Conservation (phyloP, 805 yeast genomes). For the Yamadazyma tumulicola region DNA sequence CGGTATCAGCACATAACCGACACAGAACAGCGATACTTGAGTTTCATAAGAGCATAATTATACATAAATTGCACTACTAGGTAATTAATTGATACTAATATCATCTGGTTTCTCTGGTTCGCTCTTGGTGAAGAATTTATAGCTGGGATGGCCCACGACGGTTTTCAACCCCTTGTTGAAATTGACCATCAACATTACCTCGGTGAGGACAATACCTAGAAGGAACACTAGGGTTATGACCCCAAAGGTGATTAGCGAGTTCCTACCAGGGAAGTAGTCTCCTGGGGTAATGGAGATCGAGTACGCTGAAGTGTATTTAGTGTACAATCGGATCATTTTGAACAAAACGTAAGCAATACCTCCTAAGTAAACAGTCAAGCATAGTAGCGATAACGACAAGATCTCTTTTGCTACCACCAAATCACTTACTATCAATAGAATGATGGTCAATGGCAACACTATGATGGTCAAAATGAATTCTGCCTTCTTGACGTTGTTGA, state of each 20-base stretch:
- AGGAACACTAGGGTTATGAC: constrained; percentile 38
- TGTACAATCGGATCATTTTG: constrained; percentile 44
- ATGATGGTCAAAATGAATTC: constrained; percentile 47
- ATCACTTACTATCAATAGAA: constrained; percentile 34
- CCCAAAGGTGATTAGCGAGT: constrained; percentile 43
- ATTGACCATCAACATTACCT: constrained; percentile 13
- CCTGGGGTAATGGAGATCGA: constrained; percentile 26
- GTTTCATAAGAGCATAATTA: constrained; percentile 3
- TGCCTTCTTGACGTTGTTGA: constrained; percentile 28
- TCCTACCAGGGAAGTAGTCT: constrained; percentile 42
- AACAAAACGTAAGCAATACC: constrained; percentile 46
- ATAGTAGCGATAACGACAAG: constrained; percentile 19
- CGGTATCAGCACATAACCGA: constrained; percentile 2
- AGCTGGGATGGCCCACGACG: constrained; percentile 8
- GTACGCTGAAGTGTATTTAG: constrained; percentile 38
- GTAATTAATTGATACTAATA: constrained; percentile 1
- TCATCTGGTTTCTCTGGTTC: constrained; percentile 1
- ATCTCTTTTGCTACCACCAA: constrained; percentile 34
- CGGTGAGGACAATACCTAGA: constrained; percentile 26
- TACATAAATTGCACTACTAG: too few species aligned
- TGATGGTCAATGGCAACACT: constrained; percentile 42
- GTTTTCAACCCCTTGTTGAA: constrained; percentile 20
- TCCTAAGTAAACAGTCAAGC: constrained; percentile 30
- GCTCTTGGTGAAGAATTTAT: neutral
- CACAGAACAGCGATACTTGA: neutral